phyloP scores from a whole-genome alignment of 805 yeast genomes.

The Blastobotrys peoriensis region DNA sequence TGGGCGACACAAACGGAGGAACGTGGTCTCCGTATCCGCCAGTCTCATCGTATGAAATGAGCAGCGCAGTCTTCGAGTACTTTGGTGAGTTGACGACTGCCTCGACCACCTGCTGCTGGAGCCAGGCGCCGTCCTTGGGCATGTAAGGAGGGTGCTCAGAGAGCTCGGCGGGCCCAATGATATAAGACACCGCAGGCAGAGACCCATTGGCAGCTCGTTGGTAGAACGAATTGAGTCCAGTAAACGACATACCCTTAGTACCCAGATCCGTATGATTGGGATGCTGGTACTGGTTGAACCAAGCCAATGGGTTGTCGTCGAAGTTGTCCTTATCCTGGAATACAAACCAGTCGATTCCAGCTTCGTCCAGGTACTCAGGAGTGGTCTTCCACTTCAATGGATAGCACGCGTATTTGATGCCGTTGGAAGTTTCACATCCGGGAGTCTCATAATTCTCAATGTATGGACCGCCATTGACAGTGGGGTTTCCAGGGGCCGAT shows the following conservation, averaged over 20 bases:
- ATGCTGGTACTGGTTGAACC: constrained; percentile 17
- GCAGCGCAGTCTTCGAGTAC: constrained; percentile 20
- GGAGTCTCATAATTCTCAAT: constrained; percentile 19
- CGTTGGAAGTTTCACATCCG: constrained; percentile 17
- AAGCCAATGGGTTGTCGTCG: constrained; percentile 21
- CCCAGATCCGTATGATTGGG: constrained; percentile 9
- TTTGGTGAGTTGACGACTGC: constrained; percentile 17
- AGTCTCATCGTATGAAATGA: constrained; percentile 24
- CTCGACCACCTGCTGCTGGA: constrained; percentile 17
- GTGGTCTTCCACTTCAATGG: constrained; percentile 22
- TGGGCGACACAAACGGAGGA: constrained; percentile 21
- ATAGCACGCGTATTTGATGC: constrained; percentile 17
- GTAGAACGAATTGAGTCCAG: constrained; percentile 18
- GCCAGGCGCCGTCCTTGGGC: constrained; percentile 24
- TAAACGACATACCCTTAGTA: constrained; percentile 16
- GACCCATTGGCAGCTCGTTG: constrained; percentile 21
- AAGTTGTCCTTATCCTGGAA: constrained; percentile 19
- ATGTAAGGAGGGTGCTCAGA: constrained; percentile 23
- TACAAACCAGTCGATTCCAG: constrained; percentile 20
- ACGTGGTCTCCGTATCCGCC: constrained; percentile 27
- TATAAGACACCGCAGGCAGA: constrained; percentile 22
- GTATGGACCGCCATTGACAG: constrained; percentile 18
- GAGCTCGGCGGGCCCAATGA: constrained; percentile 21
- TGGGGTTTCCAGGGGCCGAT: constrained; percentile 15
- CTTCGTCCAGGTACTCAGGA: constrained; percentile 17